These are phyloP conservation scores for Metschnikowia aberdeeniae DNA, from an alignment of 805 yeast species.

Conservation along the genomic window DNA sequence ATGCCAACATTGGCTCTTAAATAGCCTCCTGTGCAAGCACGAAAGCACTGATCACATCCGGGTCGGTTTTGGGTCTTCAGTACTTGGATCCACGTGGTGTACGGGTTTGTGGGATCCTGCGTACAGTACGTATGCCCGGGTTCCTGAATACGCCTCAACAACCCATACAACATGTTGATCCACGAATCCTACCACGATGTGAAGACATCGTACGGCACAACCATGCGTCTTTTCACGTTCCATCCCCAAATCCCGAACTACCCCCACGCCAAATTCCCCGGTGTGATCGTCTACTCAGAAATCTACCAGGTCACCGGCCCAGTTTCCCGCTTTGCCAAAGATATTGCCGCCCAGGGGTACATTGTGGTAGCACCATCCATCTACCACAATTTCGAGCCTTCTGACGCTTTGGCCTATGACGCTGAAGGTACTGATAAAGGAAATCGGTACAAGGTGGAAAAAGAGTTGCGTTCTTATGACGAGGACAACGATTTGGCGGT, in stretches of 20 bases:
- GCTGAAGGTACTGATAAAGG: slow-evolving; percentile 73
- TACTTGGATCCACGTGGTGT: neutral
- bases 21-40: too few relatives aligned
- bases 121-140: neutral
- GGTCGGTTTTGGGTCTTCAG: too few relatives aligned
- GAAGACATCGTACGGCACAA: slow-evolving; percentile 59
- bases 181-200: slow-evolving; percentile 64
- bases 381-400: slow-evolving; percentile 67
- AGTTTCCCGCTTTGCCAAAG: slow-evolving; percentile 70
- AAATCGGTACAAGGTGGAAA: slow-evolving; percentile 59
- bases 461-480: slow-evolving; percentile 68
- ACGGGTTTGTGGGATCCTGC: neutral
- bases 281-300: slow-evolving; percentile 73
- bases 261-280: slow-evolving; percentile 79
- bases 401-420: slow-evolving; percentile 66
- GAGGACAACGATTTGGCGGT: slow-evolving; percentile 65
- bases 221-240: slow-evolving; percentile 60
- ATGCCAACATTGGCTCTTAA: too few relatives aligned
- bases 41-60: too few relatives aligned
- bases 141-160: neutral
- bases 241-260: slow-evolving; percentile 69
- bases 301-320: slow-evolving; percentile 84
- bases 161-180: slow-evolving; percentile 51
- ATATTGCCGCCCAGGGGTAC: slow-evolving; percentile 75
- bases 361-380: slow-evolving; percentile 77